These are phyloP conservation scores for Corymbia citriodora DNA, from an alignment of 441 rosid species.

Conservation along the genomic window DNA sequence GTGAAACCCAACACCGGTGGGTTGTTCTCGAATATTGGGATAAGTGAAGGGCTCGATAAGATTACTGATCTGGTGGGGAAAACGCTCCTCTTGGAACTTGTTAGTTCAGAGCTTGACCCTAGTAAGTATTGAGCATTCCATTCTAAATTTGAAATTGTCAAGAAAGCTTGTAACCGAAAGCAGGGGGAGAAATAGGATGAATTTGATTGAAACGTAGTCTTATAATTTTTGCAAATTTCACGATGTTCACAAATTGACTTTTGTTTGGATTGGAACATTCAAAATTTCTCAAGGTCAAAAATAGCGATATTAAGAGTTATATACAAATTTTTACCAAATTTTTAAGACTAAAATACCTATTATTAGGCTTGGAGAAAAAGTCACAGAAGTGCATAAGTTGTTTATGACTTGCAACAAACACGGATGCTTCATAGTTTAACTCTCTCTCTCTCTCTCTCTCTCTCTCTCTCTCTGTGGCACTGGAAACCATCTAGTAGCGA, in stretches of 20 bases:
- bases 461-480: too few relatives aligned
- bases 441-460: too few relatives aligned
- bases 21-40: background rate
- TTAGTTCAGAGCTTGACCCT: background rate
- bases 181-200: background rate
- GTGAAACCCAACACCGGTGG: background rate
- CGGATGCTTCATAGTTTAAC: background rate
- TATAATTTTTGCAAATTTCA: too few relatives aligned
- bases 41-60: background rate
- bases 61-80: conserved; percentile 1
- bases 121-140: background rate
- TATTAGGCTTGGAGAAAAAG: background rate
- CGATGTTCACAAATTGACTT: background rate
- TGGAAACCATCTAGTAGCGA: too few relatives aligned
- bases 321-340: background rate
- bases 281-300: background rate
- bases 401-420: background rate
- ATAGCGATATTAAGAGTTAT: background rate
- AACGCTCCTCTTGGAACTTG: conserved; percentile 1
- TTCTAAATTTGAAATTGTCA: background rate
- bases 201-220: background rate
- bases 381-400: background rate
- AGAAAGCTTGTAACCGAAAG: background rate
- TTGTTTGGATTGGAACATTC: background rate
- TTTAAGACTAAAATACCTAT: background rate